These are phyloP conservation scores for Pseudomicrostroma phylloplanum DNA, from an alignment of 1,284 basidiomycete genomes.

Conservation along the genomic window DNA sequence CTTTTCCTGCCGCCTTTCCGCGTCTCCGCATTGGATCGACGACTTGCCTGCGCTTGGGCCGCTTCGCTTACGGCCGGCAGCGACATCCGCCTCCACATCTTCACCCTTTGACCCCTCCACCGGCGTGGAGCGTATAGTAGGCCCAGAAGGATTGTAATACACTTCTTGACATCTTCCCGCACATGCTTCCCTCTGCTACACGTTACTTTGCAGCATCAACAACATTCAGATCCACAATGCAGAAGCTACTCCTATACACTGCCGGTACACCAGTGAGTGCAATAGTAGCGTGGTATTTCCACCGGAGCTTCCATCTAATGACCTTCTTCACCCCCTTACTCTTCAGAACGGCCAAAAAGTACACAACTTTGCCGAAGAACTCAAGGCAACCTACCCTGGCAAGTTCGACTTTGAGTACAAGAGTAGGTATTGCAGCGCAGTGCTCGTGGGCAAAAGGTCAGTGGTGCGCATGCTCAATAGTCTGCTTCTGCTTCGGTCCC, in stretches of 20 bases:
- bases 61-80: too few species aligned
- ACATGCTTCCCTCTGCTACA: too few species aligned
- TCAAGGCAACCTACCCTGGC: constrained; percentile 23
- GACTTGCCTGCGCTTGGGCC: too few species aligned
- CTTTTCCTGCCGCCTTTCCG: too few species aligned
- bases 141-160: too few species aligned
- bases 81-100: too few species aligned
- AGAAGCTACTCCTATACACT: background rate
- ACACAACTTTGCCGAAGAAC: constrained; percentile 19
- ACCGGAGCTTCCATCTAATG: background rate
- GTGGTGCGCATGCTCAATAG: background rate
- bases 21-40: too few species aligned
- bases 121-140: too few species aligned
- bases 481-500: background rate
- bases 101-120: too few species aligned
- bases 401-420: constrained; percentile 26
- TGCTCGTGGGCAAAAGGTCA: background rate
- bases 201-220: too few species aligned
- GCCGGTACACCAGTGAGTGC: background rate
- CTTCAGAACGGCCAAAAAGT: constrained; percentile 19
- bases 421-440: background rate
- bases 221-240: background rate
- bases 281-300: background rate
- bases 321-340: background rate
- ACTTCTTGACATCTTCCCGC: too few species aligned